Evolutionary conservation across 169 alveolate species (phyloP), one percentile per base, ranked within the genome.

Genomic region (Eimeria tenella): DNA sequence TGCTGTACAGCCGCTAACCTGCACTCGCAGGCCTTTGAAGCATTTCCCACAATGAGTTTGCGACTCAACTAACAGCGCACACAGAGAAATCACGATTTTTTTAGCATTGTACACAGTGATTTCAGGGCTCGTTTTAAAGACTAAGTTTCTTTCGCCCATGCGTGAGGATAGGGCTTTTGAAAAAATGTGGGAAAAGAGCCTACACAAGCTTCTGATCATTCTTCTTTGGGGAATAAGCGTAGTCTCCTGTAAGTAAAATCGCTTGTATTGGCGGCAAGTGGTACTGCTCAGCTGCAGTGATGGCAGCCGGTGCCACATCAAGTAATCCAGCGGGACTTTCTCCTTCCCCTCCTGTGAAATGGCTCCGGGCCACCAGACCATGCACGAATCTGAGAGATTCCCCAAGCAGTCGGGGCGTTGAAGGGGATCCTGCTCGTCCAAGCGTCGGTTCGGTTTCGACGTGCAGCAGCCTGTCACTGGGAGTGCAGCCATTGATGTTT

Each of bases 221-320:
- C 65, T 75, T 19, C 86, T 50, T 75, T 3, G 65, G 52, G 50
- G 86, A 50, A 21, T 50, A 49, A 5, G 65, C 86, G 53, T 13
- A 75, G 11, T 75, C 86, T 49, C 86, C 86, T 52, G 86, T 75
- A 13, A 75, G 86, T 49, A 75, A 75, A 52, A 75, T n/a, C 52
- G 86, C 53, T 15, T 55, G 49, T 31, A 75, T 75, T 60, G 86
- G 86, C 21, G 86, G 86, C 86, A 75, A 75, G 53, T 60, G 86
- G 86, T 75, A 75, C 4, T 75, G 65, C 4, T 1, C n/a, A 50
- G 53, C 49, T 42, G 86, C 86, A 0, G 86, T 13, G 17, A 50
- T 19, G 50, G 65, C 68, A 8, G 86, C 86, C 25, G 60, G 50
- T 9, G 63, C 49, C 17, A 5, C 86, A n/a, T 60, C 53, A 75